These are phyloP conservation scores for Coemansia sp. DNA, from an alignment of 192 early-diverging fungal genomes.

Conservation along the genomic window DNA sequence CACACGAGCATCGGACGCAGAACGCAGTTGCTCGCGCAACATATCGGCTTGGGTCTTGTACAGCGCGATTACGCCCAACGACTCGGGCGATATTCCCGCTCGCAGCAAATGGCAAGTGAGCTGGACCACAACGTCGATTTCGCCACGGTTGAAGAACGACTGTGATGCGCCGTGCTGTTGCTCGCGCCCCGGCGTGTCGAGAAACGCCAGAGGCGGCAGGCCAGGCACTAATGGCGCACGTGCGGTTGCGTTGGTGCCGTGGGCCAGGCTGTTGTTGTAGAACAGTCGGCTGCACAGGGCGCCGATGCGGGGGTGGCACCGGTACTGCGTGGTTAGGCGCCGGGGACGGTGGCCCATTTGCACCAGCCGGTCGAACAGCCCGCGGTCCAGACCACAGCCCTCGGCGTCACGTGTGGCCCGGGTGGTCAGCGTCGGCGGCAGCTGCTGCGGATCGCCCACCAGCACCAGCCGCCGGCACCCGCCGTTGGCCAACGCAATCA, in stretches of 20 bases:
- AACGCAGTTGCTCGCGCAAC: slow-evolving; percentile 30
- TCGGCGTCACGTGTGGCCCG: slow-evolving; percentile 41
- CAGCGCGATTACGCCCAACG: slow-evolving; percentile 52
- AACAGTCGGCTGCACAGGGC: slow-evolving; percentile 52
- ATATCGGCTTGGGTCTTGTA: slow-evolving; percentile 50
- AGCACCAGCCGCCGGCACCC: slow-evolving; percentile 63
- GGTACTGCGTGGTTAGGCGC: slow-evolving; percentile 54
- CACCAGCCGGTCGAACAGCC: slow-evolving; percentile 76
- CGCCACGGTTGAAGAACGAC: slow-evolving; percentile 53
- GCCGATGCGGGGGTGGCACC: slow-evolving; percentile 56
- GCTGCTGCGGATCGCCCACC: slow-evolving; percentile 87
- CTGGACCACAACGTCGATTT: slow-evolving; percentile 40
- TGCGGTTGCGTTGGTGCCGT: slow-evolving; percentile 33
- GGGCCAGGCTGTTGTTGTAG: slow-evolving; percentile 32
- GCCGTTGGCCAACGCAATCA: slow-evolving; percentile 75
- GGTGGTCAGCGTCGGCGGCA: slow-evolving; percentile 78
- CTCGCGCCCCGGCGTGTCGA: slow-evolving; percentile 47
- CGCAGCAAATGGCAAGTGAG: slow-evolving; percentile 24
- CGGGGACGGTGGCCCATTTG: slow-evolving; percentile 49
- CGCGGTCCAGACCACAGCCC: slow-evolving; percentile 70
- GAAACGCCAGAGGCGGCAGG: slow-evolving; percentile 46
- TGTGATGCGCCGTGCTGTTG: slow-evolving; percentile 42
- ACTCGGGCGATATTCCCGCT: slow-evolving; percentile 18
- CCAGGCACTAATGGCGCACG: slow-evolving; percentile 29
- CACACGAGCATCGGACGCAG: slow-evolving; percentile 26